A percentile compares a stretch with the other conserved stretches of the same genome.
Evolutionary conservation across 176 grass and related monocot genomes (phyloP).

Genomic region (Oryza brachyantha): DNA sequence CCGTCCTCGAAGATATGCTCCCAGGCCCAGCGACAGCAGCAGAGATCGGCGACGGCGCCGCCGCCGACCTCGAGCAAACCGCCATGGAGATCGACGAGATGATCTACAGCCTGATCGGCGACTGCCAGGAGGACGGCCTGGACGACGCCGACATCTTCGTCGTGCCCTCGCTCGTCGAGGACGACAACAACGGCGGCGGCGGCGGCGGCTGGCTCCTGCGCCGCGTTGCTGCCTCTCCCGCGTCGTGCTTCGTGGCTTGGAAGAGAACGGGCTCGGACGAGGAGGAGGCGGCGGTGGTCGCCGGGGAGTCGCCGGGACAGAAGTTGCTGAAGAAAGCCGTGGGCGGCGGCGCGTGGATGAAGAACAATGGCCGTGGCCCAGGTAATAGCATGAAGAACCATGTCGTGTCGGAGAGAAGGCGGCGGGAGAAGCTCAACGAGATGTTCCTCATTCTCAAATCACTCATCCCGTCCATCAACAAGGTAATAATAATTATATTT

Average conservation of each 20-base stretch:
- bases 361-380: neutral
- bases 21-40: neutral
- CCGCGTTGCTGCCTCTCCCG: neutral
- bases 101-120: constrained; percentile 38
- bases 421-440: constrained; percentile 76
- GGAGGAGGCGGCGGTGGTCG: neutral
- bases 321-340: constrained; percentile 74
- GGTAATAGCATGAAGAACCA: constrained; percentile 33
- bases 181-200: neutral
- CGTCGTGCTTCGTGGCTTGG: constrained; percentile 58
- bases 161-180: constrained; percentile 26
- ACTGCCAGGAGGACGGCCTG: constrained; percentile 36
- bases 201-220: neutral
- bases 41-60: neutral
- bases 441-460: constrained; percentile 72
- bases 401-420: constrained; percentile 65
- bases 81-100: constrained; percentile 30
- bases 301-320: constrained; percentile 32
- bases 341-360: constrained; percentile 24
- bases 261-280: neutral
- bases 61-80: neutral
- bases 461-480: constrained; percentile 68
- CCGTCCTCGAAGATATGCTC: neutral
- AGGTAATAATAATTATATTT: too few species aligned
- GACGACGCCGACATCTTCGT: too few species aligned